Evolutionary conservation across 2,329 filamentous ascomycete genomes (phyloP).

Genomic region (Ophiostoma novo-ulmi): DNA sequence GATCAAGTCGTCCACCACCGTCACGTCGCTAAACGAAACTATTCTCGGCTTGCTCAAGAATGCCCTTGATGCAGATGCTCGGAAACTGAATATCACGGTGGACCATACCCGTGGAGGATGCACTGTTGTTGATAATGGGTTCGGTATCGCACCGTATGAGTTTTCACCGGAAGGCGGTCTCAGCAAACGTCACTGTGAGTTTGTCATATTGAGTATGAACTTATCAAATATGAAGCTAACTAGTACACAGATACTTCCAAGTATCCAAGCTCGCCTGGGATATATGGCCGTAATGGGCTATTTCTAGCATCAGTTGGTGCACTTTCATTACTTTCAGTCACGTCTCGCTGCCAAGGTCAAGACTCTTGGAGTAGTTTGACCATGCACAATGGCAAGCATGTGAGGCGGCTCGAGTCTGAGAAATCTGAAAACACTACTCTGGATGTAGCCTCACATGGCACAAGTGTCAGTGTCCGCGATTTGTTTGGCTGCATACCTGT

Average conservation of each 20-base stretch:
- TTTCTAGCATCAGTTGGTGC: constrained; percentile 74
- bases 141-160: constrained; percentile 67
- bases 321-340: constrained; percentile 70
- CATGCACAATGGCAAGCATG: constrained; percentile 62
- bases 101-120: constrained; percentile 74
- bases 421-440: constrained; percentile 29
- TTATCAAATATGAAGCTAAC: constrained; percentile 3
- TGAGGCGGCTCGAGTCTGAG: constrained; percentile 59
- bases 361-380: constrained; percentile 59
- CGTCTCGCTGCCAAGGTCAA: constrained; percentile 60
- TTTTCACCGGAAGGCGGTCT: constrained; percentile 67
- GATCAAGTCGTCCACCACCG: constrained; percentile 77
- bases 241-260: constrained; percentile 70
- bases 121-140: constrained; percentile 76
- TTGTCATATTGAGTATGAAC: not conserved
- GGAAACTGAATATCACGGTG: constrained; percentile 62
- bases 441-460: constrained; percentile 59
- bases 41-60: constrained; percentile 73
- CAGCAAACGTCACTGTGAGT: constrained; percentile 66
- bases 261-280: constrained; percentile 41
- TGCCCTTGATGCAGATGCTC: constrained; percentile 72
- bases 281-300: constrained; percentile 64
- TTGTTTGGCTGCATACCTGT: constrained; percentile 90
- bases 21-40: constrained; percentile 68
- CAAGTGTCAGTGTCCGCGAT: constrained; percentile 68